Base-by-base conservation (phyloP, 2,329 filamentous ascomycete genomes). In the Colletotrichum cereale region DNA sequence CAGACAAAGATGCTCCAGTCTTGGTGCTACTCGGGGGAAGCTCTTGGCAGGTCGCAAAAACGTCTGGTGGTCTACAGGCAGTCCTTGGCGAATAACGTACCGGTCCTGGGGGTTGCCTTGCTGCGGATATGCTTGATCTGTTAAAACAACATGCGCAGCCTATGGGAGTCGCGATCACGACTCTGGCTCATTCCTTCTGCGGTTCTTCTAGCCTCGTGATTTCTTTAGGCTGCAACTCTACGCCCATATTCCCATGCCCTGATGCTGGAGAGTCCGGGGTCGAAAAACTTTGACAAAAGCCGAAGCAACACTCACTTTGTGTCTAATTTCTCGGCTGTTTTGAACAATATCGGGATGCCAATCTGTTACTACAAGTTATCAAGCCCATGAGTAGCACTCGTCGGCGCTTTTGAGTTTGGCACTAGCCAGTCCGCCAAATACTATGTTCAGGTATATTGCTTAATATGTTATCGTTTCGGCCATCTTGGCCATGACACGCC, bases 101-200 rank as follows among this genome's bases (percentile, higher is more conserved):
- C 40, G 21, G 2, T 38, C 38, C 63, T 67, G 38, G 67, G 67
- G 3, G 18, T 3, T 61, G 56, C 67, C 67, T 50, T 47, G 56
- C 7, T 44, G 8, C 4, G 48, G n/a, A 56, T 71, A 67, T 71
- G 67, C 67, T 71, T 71, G 67, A 67, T 67, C 56, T 71, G 31
- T 31, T 62, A 64, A 50, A 55, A 57, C 56, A n/a, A 34, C 44
- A 16, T 66, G 38, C 21, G 3, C n/a, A 24, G 18, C 34, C 24
- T n/a, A 5, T 62, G 38, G 38, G 47, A 31, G 48, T 40, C 67
- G 60, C 21, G n/a, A 26, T 29, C n/a, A 50, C 40, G 48, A 71
- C 34, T 71, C 56, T 31, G 48, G 31, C 2, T 11, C 18, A 18
- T 26, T 12, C 36, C 29, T 40, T 7, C 18, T 4, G 16, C 11